A percentile compares a stretch with the other conserved stretches of the same genome.
These are phyloP conservation scores for Penicillium sp. DNA, from an alignment of 2,329 filamentous ascomycete genomes.

Conservation along the genomic window DNA sequence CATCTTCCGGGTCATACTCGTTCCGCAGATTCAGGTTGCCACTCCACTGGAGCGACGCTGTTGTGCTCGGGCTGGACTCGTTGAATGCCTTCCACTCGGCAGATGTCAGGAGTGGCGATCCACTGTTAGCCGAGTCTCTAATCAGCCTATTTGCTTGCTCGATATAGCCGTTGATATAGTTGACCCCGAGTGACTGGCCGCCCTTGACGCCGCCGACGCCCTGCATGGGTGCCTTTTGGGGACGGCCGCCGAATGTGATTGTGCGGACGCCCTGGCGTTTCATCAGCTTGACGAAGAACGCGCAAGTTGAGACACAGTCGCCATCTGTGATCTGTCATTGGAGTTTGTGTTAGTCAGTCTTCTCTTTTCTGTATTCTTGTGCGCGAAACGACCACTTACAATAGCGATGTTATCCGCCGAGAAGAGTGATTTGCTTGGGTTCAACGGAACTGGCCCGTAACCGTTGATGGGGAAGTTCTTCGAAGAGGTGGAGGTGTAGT, in stretches of 20 bases:
- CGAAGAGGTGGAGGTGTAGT: conserved; percentile 25
- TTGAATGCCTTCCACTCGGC: conserved; percentile 21
- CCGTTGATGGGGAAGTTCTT: conserved; percentile 24
- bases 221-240: conserved; percentile 56
- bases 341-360: neutral
- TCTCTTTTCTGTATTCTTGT: neutral
- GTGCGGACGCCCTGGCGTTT: conserved; percentile 54
- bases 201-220: conserved; percentile 66
- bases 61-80: conserved; percentile 16
- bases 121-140: conserved; percentile 8
- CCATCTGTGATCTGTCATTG: conserved; percentile 52
- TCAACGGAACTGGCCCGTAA: conserved; percentile 22
- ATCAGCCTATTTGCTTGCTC: conserved; percentile 19
- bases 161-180: conserved; percentile 26
- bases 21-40: conserved; percentile 48
- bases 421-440: conserved; percentile 25
- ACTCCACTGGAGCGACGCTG: conserved; percentile 16
- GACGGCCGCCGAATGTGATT: conserved; percentile 60
- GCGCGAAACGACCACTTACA: conserved; percentile 13
- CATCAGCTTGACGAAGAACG: conserved; percentile 57
- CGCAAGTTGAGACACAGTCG: conserved; percentile 60
- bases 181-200: conserved; percentile 30
- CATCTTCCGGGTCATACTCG: conserved; percentile 45
- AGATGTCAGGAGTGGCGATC: conserved; percentile 16
- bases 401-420: conserved; percentile 36